Base-by-base conservation (phyloP, 2,329 filamentous ascomycete species). In the Fusarium drepaniforme region DNA sequence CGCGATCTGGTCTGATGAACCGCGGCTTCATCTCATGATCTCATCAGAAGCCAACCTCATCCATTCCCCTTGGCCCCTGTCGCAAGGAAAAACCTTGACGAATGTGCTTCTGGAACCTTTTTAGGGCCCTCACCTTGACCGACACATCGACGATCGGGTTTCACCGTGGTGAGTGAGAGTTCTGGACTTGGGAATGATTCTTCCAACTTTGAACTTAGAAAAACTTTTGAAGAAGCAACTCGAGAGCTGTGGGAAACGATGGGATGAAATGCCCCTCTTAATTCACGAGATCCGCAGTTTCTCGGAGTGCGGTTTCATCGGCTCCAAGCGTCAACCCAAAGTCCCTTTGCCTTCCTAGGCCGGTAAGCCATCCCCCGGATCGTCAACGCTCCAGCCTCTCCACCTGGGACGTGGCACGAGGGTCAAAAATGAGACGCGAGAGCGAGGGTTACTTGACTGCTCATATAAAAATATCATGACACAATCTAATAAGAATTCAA, bases 1-100 rank as follows among this genome's bases (percentile, higher is more conserved):
- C 57, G 56, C 70, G 64, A 71, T 75, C 64, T 74, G 73, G 70
- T 61, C 73, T 74, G 73, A 75, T 75, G 60, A 66, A n/a, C 61
- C 38, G n/a, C 60, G 12, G 38, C 53, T 69, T 21, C 38, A 64
- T 57, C 56, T 65, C 56, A 62, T 70, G 67, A 71, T 35, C 51
- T 21, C 21, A 65, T 25, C 49, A 56, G 37, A 56, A 44, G 53
- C 30, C 40, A 46, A 35, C 61, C 49, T 53, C 49, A 53, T 15
- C 25, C 28, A 30, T 53, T 53, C 11, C 28, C 49, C 28, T 57
- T 25, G 49, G 23, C 16, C 49, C 46, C 38, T 38, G 37, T 21
- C 12, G 18, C 63, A 65, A 53, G 51, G 49, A 46, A 57, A 58
- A 18, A 8, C 23, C 38, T 25, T 38, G 37, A 35, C 37, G 13